Evolutionary conservation across 352 stramenopile genomes (phyloP), one percentile per base, ranked within the genome.

Genomic region (Blastocystis sp.): DNA sequence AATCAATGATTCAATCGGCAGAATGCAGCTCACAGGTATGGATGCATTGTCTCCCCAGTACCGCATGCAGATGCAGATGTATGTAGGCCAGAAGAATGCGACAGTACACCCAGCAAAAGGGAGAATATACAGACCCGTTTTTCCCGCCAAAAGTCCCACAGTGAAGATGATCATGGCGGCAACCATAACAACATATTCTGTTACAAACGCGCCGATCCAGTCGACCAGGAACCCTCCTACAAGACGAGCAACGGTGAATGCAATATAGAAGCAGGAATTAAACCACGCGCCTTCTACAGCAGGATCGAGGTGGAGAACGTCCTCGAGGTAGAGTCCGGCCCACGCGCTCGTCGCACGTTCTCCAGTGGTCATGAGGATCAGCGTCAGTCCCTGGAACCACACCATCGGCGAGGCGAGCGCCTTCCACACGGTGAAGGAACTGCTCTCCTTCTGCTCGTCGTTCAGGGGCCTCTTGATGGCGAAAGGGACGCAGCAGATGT

Each of bases 71-170:
- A 69, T 79, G n/a, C 61, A 43, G 41, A 88, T 88, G 50, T 76
- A 79, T 2, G 77, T 88, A 5, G 77, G 77, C 77, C 77, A 88
- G 77, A 88, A 88, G 47, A 88, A 79, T 23, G 62, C 77, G 6
- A 79, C 77, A 13, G 53, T n/a, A 3, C 37, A 73, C 7, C 77
- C 77, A 13, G 77, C 66, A n/a, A 88, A 79, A 0, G 62, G 62
- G 4, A 88, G 55, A 26, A 88, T 59, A 34, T 79, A 88, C 53
- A 88, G 41, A 7, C 77, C 77, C 18, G 66, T 50, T 34, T 76
- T 88, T n/a, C 77, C 77, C 26, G 70, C 59, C 9, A 34, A 20
- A 13, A 88, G 45, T 13, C 77, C 77, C 13, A 76, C 66, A 9
- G 55, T 23, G 53, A 88, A 88, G 55, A 88, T 79, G 3, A 88